Evolutionary conservation across 768 basidiomycete species (phyloP).

Genomic region (Melanogaster broomeanus): DNA sequence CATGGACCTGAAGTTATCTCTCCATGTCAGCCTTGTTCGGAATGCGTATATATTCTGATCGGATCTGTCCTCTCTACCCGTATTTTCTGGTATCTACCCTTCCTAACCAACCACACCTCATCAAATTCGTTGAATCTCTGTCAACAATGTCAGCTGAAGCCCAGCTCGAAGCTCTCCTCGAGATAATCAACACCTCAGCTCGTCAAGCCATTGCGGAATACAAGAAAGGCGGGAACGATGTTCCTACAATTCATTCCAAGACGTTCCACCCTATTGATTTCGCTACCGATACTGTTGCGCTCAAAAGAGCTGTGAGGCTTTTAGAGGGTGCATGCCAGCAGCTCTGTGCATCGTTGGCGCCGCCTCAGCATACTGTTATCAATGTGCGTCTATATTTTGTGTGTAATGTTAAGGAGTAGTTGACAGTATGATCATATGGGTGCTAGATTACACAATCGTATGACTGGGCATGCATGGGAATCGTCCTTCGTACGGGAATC

Average conservation of each 20-base stretch:
- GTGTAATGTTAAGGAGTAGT: neutral
- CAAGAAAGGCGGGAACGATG: too few species aligned
- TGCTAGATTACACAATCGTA: slow-evolving; percentile 16
- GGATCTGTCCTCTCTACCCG: neutral
- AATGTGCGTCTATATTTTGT: slow-evolving; percentile 16
- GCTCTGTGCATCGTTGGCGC: too few species aligned
- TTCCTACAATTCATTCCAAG: too few species aligned
- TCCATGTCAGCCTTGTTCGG: too few species aligned
- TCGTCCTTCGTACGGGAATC: too few species aligned
- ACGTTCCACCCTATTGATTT: slow-evolving; percentile 29
- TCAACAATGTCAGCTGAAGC: slow-evolving; percentile 20
- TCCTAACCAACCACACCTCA: neutral
- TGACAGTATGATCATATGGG: neutral
- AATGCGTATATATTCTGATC: too few species aligned
- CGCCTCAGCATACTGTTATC: slow-evolving; percentile 28
- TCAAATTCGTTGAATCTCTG: neutral
- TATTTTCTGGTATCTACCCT: too few species aligned
- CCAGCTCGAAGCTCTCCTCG: too few species aligned
- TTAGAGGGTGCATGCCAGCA: slow-evolving; percentile 29
- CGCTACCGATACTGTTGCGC: slow-evolving; percentile 14
- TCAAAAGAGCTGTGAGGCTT: slow-evolving; percentile 27
- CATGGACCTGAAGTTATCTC: too few species aligned
- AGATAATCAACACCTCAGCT: too few species aligned
- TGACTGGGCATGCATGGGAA: slow-evolving; percentile 29
- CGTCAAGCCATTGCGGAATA: too few species aligned